phyloP scores from a whole-genome alignment of 2,329 filamentous ascomycete species.

The Aureobasidium sp. region DNA sequence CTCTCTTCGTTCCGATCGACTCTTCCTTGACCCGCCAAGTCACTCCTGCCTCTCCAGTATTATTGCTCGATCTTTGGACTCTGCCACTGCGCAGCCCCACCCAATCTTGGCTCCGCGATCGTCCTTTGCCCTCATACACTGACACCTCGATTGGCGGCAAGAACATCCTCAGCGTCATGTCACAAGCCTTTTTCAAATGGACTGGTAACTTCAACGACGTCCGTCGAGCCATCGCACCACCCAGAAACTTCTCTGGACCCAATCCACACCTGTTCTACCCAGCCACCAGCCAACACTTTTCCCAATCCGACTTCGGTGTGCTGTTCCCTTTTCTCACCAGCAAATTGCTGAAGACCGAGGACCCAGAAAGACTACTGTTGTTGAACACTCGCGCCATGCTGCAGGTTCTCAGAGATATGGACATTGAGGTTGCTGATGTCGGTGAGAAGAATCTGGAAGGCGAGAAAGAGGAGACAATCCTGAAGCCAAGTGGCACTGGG shows the following conservation, averaged over 20 bases:
- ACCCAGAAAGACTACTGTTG: constrained; percentile 71
- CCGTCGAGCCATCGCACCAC: constrained; percentile 50
- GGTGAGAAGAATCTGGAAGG: constrained; percentile 34
- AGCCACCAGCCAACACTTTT: constrained; percentile 65
- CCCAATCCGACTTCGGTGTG: constrained; percentile 75
- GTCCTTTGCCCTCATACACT: constrained; percentile 63
- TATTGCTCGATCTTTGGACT: constrained; percentile 75
- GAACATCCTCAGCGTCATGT: constrained; percentile 62
- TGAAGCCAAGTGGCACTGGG: constrained; percentile 9
- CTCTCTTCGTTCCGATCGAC: constrained; percentile 53
- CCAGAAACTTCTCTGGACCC: constrained; percentile 19
- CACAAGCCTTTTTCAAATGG: constrained; percentile 74
- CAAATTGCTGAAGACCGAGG: constrained; percentile 47
- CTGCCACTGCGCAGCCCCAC: constrained; percentile 59
- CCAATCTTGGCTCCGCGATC: constrained; percentile 57
- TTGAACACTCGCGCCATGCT: constrained; percentile 76
- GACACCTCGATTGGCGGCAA: constrained; percentile 43
- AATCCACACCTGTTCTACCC: constrained; percentile 67
- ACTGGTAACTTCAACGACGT: constrained; percentile 61
- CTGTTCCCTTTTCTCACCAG: constrained; percentile 62
- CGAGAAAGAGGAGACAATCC: constrained; percentile 21
- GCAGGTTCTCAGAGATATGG: constrained; percentile 52
- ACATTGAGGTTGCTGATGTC: constrained; percentile 34
- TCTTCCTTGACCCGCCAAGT: constrained; percentile 55
- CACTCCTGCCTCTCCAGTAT: constrained; percentile 55